Base-by-base conservation (phyloP, 2,329 filamentous ascomycete genomes). In the Trichoderma sp. region DNA sequence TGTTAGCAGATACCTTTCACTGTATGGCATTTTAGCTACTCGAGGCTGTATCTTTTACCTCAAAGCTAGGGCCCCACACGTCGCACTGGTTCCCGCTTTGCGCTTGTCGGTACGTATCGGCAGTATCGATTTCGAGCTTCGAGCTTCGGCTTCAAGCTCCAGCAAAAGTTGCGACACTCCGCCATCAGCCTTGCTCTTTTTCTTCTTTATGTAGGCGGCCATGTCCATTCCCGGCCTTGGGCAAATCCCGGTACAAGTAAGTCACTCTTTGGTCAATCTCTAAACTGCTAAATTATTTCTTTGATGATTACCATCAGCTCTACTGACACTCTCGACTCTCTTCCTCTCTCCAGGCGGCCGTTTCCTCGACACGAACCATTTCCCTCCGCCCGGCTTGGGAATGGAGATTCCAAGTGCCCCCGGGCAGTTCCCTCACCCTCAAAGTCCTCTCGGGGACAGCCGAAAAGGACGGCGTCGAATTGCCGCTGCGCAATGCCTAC, bases 401-500 rank as follows among this genome's bases (percentile, higher is more conserved):
- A 86, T 95, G 92, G 90, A 89, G 93, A 65, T 95, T 95, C 82
- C 87, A 93, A 78, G 90, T 93, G 58, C 86, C 90, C 12, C 81
- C 84, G 73, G 82, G 79, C 74, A 81, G 82, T 72, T 76, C 80
- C 34, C 73, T 87, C 65, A 80, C 81, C 51, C 78, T 88, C 62
- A 86, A 94, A 84, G 86, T 98, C 30, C 83, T 93, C 71, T 89
- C 88, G 39, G 96, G 96, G 73, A 94, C 91, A 1, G 96, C 95
- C 63, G 96, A 99, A 82, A 90, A 97, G 78, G 97, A 98, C 80
- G 96, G 96, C 79, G 95, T 95, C 70, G 96, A 99, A 83, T 91
- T 99, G 57, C 94, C 94, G 12, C 87, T 89, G 11, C 92, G 92
- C 71, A 92, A 92, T 66, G 87, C 89, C 11, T 98, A 98, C 84